Base-by-base conservation (phyloP, 2,329 filamentous ascomycete species). In the Beauveria sp. region DNA sequence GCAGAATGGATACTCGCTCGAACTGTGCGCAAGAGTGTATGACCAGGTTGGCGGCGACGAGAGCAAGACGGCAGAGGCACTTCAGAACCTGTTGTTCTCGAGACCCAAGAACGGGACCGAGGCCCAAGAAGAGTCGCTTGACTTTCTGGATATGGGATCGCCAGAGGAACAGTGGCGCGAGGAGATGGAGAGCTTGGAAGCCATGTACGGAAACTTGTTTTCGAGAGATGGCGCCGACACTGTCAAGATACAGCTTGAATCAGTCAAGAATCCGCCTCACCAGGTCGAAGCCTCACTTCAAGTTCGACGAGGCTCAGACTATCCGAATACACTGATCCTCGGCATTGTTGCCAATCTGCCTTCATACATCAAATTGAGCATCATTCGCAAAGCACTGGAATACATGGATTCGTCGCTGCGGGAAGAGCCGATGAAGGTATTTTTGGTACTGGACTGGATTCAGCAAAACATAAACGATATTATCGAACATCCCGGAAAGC, bases 301-400 rank as follows among this genome's bases (percentile, higher is more conserved):
- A 69, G 87, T 93, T 64, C 86, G 90, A 62, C 88, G 83, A 66
- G 86, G 91, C 1, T 83, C 83, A 3, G 79, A 83, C 53, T 99
- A 98, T 73, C 95, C 95, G 1, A 81, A 69, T 68, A 83, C 72
- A 74, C 85, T 77, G 79, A 83, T 96, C 10, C 77, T 97, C 42
- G 85, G 87, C 3, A 80, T 97, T 16, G 74, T 84, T 52, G 81
- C 86, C 28, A 83, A 84, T 12, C 81, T 98, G 14, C 95, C 95
- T 22, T 91, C 95, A 3, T 96, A 99, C 69, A 96, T 98, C 70
- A 90, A 93, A 64, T 80, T 99, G 12, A 96, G 92, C 69, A 87
- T 96, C 43, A 85, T 95, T 68, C 88, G 90, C 67, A 87, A 89
- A 73, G 86, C 88, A 1, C 77, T 97, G 5, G 79, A 83, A 5